Evolutionary conservation across 345 rosid genomes (phyloP), one percentile per base, ranked within the genome.

Genomic region (Dimocarpus longan): DNA sequence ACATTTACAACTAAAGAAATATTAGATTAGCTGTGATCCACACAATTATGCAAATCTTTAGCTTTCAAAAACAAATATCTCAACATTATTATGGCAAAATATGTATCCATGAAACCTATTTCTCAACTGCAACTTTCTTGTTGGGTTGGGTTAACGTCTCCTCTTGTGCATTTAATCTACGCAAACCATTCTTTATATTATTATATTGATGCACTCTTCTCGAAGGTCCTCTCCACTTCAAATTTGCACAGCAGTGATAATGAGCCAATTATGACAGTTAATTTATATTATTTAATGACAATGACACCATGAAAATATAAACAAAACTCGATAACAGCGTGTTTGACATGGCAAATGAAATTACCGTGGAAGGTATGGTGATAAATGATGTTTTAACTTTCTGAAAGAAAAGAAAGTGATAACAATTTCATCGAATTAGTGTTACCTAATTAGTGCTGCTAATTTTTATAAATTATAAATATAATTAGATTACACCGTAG

Each of bases 131-230:
- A 52, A n/a, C 18, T 54, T 54, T 16, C 10, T 43, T 42, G 6
- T 43, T 43, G 19, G 56, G 74, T 79, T 79, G 84, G 81, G 39
- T 60, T 68, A 66, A 66, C 78, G 18, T n/a, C 59, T 52, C 13
- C 48, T 42, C 15, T 71, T 21, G 1, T 32, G 8, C 62, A 71
- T 52, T 71, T 68, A 26, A 42, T 42, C 52, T n/a, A 56, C 39
- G 40, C 42, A 52, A 28, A 50, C 56, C 13, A 50, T 32, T 32
- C 37, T 32, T 32, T 32, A 32, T 32, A 32, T 32, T 32, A 32
- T 32, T 32, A 16, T 50, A 13, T 50, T 21, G 0, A 68, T 42
- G 18, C 46, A 68, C 26, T 43, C 77, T 79, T 79, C 77, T 80
- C 75, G 57, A 78, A 78, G 44, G 56, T 50, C 56, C 13, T 50